These are phyloP conservation scores for Neonothopanus nambi DNA, from an alignment of 1,284 basidiomycete species.

Conservation along the genomic window DNA sequence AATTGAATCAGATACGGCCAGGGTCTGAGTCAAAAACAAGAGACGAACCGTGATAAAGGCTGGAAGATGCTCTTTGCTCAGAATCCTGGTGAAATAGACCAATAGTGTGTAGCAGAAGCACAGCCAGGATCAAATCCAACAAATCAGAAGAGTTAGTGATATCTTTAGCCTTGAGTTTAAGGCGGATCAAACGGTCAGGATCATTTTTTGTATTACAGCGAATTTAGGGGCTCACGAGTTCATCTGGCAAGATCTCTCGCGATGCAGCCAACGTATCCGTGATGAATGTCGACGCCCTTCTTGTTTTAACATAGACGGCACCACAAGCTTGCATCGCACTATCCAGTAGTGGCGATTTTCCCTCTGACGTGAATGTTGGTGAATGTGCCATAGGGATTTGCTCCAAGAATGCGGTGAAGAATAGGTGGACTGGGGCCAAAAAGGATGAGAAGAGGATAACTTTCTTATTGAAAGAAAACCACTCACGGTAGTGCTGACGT, in stretches of 20 bases:
- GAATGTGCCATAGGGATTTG: slow-evolving; percentile 59
- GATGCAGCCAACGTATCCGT: slow-evolving; percentile 35
- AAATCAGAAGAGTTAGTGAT: slow-evolving; percentile 39
- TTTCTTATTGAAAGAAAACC: slow-evolving; percentile 1
- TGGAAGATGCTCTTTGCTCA: slow-evolving; percentile 39
- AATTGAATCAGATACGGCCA: not conserved
- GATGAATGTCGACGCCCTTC: slow-evolving; percentile 39
- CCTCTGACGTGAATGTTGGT: slow-evolving; percentile 49
- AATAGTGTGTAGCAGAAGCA: slow-evolving; percentile 44
- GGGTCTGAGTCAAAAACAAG: not conserved
- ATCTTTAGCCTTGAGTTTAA: slow-evolving; percentile 38
- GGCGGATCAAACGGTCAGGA: not conserved
- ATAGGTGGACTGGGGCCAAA: slow-evolving; percentile 43
- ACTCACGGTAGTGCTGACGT: slow-evolving; percentile 50
- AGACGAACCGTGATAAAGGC: slow-evolving; percentile 37
- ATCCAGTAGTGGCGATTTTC: slow-evolving; percentile 48
- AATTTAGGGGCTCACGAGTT: slow-evolving; percentile 43
- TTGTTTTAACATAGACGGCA: slow-evolving; percentile 45
- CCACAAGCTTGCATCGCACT: slow-evolving; percentile 54
- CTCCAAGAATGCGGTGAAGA: slow-evolving; percentile 50
- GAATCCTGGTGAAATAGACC: slow-evolving; percentile 43
- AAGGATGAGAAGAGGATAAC: slow-evolving; percentile 11
- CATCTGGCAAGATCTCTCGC: slow-evolving; percentile 42
- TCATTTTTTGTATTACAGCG: too few relatives aligned
- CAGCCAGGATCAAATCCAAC: slow-evolving; percentile 43